Evolutionary conservation across 306 rosid genomes (phyloP), one percentile per base, ranked within the genome.

Genomic region (Benincasa hispida): DNA sequence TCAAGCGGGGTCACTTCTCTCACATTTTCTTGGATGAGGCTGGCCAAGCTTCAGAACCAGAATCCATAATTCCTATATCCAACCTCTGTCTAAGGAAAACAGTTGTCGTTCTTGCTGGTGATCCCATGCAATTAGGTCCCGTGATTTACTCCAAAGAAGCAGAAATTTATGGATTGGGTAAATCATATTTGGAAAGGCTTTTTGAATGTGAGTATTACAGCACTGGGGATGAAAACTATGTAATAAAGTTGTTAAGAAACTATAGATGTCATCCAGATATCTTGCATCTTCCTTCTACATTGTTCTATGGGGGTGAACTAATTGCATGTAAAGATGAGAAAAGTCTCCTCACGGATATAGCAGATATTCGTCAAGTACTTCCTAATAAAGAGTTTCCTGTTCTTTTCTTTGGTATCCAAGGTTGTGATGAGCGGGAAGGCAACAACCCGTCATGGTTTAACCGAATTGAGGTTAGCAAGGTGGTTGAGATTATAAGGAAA

Each of bases 381-480:
- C 99, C 99, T 11, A 84, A 85, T 79, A 85, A 81, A 82, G 92
- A 90, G 56, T 94, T 87, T 32, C 97, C 99, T 25, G 79, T 92
- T 88, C 89, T 87, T 82, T 94, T 94, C 85, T 79, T 83, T 79
- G 99, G 99, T 65, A 92, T 94, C 85, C 97, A 94, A 88, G 99
- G 99, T 51, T 90, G 93, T 24, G 99, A 94, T 82, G 99, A 94
- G 87, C 88, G 99, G 79, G 97, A 94, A 84, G 99, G 97, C 67
- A 89, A 83, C 76, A 94, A 94, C 77, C 99, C 99, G 17, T 94
- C 99, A n/a, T 94, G 97, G 99, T 94, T 94, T 82, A 94, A 94
- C 82, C 83, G 99, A 79, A 82, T 89, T 5, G 97, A 94, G 86
- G 97, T 83, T 30, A 92, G 97, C 78, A 94, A 92, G 84, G 97